These are phyloP conservation scores for Ceratocystis harringtonii DNA, from an alignment of 2,329 filamentous ascomycete genomes.

Conservation along the genomic window DNA sequence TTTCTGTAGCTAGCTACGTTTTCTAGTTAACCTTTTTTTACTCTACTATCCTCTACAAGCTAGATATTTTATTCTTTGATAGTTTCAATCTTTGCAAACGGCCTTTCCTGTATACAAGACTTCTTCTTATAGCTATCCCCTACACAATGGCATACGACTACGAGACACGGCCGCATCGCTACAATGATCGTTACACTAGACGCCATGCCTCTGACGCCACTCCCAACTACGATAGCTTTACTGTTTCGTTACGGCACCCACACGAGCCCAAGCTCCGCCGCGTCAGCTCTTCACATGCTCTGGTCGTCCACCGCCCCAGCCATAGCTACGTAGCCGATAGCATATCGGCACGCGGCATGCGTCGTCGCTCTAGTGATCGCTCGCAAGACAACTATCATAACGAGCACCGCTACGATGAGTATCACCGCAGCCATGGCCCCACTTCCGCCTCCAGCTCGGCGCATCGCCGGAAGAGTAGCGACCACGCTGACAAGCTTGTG, in stretches of 20 bases:
- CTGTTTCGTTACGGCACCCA: constrained; percentile 7
- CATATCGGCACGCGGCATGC: constrained; percentile 30
- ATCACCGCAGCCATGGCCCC: constrained; percentile 35
- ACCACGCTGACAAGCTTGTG: constrained; percentile 50
- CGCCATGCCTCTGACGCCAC: not conserved
- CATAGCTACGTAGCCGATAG: constrained; percentile 2
- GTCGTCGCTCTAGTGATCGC: constrained; percentile 47
- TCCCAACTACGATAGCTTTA: constrained; percentile 5
- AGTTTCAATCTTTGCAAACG: too few species aligned
- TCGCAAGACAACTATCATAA: constrained; percentile 40
- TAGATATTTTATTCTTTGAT: too few species aligned
- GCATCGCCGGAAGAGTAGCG: constrained; percentile 35
- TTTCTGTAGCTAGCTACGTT: too few species aligned
- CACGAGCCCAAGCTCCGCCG: constrained; percentile 1
- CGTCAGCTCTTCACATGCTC: constrained; percentile 1
- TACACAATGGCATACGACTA: constrained; percentile 35
- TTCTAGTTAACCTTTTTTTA: too few species aligned
- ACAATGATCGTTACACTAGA: constrained; percentile 5
- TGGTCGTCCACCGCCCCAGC: constrained; percentile 14
- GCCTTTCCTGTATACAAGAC: not conserved
- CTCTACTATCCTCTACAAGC: too few species aligned
- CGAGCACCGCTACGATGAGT: constrained; percentile 32
- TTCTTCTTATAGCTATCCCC: not conserved
- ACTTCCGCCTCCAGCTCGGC: constrained; percentile 40
- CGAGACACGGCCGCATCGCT: constrained; percentile 28